Percentiles rank a stretch among this genome's conserved stretches.
Evolutionary conservation across 1,139 yeast genomes (phyloP).

Genomic region (Yamadazyma friedrichii): DNA sequence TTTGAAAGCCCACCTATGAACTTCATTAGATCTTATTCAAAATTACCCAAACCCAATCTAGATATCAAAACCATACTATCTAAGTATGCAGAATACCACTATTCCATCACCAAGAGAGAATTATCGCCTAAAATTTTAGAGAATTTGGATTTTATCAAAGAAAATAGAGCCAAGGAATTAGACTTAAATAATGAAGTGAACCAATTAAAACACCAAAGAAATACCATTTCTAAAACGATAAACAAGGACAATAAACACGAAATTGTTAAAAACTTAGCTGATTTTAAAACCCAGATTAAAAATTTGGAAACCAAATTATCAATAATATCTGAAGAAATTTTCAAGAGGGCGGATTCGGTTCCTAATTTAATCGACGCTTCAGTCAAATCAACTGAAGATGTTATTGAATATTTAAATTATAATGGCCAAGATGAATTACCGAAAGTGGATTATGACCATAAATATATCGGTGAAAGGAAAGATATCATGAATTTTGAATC

Average conservation of each 20-base stretch:
- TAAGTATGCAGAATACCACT: slow-evolving; percentile 36
- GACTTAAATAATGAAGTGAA: slow-evolving; percentile 24
- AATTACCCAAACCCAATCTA: slow-evolving; percentile 20
- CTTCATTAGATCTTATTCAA: slow-evolving; percentile 5
- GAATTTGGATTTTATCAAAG: slow-evolving; percentile 32
- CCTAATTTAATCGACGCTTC: slow-evolving; percentile 66
- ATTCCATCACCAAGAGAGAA: slow-evolving; percentile 50
- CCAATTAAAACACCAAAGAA: slow-evolving; percentile 28
- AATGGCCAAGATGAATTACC: slow-evolving; percentile 24
- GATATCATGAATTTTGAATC: slow-evolving; percentile 66
- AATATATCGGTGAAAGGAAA: slow-evolving; percentile 57
- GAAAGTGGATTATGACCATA: slow-evolving; percentile 54
- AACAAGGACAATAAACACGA: slow-evolving; percentile 16
- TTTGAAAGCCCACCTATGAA: slow-evolving; percentile 1
- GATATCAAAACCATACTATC: slow-evolving; percentile 48
- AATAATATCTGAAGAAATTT: slow-evolving; percentile 27
- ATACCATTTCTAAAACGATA: slow-evolving; percentile 25
- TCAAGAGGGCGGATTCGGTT: slow-evolving; percentile 46
- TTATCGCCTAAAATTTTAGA: slow-evolving; percentile 24
- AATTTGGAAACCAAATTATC: slow-evolving; percentile 33
- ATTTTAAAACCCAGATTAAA: slow-evolving; percentile 33
- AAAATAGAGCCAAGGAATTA: slow-evolving; percentile 24
- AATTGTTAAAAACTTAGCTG: slow-evolving; percentile 28
- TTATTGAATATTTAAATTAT: slow-evolving; percentile 47
- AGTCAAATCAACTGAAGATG: slow-evolving; percentile 44